phyloP scores from a whole-genome alignment of 345 rosid species.

The Syzygium oleosum region DNA sequence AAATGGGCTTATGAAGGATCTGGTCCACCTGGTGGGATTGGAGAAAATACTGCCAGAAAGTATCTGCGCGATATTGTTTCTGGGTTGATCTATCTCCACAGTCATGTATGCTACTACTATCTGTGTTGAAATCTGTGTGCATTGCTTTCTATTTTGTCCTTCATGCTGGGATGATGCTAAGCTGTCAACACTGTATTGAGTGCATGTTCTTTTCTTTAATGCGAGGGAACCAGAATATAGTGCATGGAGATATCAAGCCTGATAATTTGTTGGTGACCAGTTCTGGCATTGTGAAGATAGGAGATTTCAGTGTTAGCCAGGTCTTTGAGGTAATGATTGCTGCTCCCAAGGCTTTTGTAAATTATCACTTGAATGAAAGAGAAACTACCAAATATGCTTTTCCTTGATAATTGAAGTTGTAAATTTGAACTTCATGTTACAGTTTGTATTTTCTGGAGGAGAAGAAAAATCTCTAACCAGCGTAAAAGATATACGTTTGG shows the following conservation, averaged over 20 bases:
- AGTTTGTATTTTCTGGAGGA: not conserved
- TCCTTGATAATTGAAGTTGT: not conserved
- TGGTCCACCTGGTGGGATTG: slow-evolving; percentile 52
- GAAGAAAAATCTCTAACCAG: not conserved
- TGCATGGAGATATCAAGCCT: slow-evolving; percentile 99
- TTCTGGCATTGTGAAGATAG: slow-evolving; percentile 78
- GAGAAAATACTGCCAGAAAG: slow-evolving; percentile 76
- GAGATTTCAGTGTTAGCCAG: slow-evolving; percentile 98
- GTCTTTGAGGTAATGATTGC: slow-evolving; percentile 70
- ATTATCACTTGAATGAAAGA: not conserved
- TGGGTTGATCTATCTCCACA: slow-evolving; percentile 91
- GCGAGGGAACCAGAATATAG: slow-evolving; percentile 51
- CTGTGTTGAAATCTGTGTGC: not conserved
- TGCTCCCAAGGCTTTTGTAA: not conserved
- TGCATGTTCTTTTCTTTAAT: not conserved
- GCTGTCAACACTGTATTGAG: not conserved
- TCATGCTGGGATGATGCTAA: not conserved
- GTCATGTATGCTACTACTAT: slow-evolving; percentile 54
- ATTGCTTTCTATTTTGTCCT: not conserved
- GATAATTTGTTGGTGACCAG: slow-evolving; percentile 85
- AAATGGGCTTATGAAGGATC: slow-evolving; percentile 68
- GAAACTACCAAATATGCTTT: not conserved
- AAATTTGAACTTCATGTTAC: not conserved
- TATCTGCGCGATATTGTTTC: slow-evolving; percentile 78
- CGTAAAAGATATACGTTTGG: not conserved